A percentile compares a stretch with the other conserved stretches of the same genome.
These are phyloP conservation scores for Glaciozyma martinii DNA, from an alignment of 768 basidiomycete species.

Conservation along the genomic window DNA sequence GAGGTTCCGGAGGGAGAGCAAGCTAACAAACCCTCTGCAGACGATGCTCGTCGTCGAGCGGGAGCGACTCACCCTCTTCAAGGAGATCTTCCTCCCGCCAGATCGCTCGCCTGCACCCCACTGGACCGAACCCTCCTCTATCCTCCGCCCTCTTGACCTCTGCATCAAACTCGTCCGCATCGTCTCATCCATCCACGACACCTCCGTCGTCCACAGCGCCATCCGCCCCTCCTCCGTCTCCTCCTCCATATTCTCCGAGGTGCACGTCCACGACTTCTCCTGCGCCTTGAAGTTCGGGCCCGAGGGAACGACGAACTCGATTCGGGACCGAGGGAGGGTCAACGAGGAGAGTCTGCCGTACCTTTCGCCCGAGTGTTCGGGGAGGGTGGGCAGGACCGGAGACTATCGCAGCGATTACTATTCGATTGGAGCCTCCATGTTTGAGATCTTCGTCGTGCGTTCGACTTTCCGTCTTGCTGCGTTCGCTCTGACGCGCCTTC, in stretches of 20 bases:
- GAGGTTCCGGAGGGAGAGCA: neutral
- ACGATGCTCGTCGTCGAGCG: conserved; percentile 19
- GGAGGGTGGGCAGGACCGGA: conserved; percentile 8
- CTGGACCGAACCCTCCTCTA: conserved; percentile 12
- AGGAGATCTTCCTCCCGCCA: conserved; percentile 3
- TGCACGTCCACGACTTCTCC: conserved; percentile 28
- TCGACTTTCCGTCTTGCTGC: conserved; percentile 5
- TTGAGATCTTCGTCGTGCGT: conserved; percentile 22
- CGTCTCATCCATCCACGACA: conserved; percentile 18
- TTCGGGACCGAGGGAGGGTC: conserved; percentile 23
- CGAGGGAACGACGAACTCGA: conserved; percentile 1
- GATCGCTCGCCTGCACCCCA: neutral
- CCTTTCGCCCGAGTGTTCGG: conserved; percentile 25
- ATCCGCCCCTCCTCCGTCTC: conserved; percentile 27
- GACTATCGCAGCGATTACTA: conserved; percentile 21
- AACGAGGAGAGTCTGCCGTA: conserved; percentile 27
- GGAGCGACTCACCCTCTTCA: conserved; percentile 13
- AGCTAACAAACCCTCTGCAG: neutral
- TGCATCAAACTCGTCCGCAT: conserved; percentile 17
- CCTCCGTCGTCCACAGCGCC: conserved; percentile 23
- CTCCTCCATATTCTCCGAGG: conserved; percentile 7
- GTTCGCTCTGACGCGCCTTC: too few species aligned
- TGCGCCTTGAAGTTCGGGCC: conserved; percentile 10
- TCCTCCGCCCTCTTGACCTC: conserved; percentile 12
- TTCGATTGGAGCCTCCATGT: conserved; percentile 20